Conservation (phyloP, 345 rosid species). For the Litchi chinensis region DNA sequence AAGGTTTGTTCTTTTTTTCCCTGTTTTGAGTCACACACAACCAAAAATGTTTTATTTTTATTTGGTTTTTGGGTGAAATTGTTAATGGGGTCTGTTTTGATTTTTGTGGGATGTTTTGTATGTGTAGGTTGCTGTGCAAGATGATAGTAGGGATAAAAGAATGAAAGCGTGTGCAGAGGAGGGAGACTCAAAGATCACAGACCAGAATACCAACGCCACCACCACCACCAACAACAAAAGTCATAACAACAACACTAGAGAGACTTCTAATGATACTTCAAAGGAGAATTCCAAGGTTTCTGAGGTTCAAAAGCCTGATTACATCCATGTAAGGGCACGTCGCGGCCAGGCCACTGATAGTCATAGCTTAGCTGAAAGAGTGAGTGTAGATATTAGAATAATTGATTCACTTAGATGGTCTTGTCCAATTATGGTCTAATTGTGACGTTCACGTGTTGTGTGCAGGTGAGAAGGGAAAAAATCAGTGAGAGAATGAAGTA, state of each 20-base stretch:
- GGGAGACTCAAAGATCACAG: slow-evolving; percentile 60
- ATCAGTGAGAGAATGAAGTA: slow-evolving; percentile 87
- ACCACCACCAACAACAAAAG: slow-evolving; percentile 31
- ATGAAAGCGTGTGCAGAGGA: slow-evolving; percentile 47
- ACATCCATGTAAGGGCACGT: slow-evolving; percentile 95
- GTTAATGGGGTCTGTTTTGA: slow-evolving; percentile 15
- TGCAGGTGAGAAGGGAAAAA: slow-evolving; percentile 83
- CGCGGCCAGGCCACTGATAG: slow-evolving; percentile 99
- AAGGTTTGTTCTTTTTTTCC: slow-evolving; percentile 30
- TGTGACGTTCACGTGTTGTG: not conserved
- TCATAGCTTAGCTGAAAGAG: slow-evolving; percentile 98
- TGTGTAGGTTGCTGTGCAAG: slow-evolving; percentile 46
- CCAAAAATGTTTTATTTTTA: not conserved
- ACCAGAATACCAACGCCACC: slow-evolving; percentile 16
- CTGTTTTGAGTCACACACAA: no score
- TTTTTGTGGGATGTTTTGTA: not conserved
- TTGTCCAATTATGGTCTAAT: not conserved
- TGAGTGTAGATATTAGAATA: slow-evolving; percentile 33
- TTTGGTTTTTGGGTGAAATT: slow-evolving; percentile 9
- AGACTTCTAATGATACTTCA: slow-evolving; percentile 48
- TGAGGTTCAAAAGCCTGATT: slow-evolving; percentile 70
- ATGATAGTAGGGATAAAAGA: slow-evolving; percentile 41
- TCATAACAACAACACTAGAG: slow-evolving; percentile 39
- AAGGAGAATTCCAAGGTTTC: slow-evolving; percentile 69
- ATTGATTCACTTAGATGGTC: not conserved